phyloP scores from a whole-genome alignment of 2,329 filamentous ascomycete species.

The Phyllosticta citribraziliensis region DNA sequence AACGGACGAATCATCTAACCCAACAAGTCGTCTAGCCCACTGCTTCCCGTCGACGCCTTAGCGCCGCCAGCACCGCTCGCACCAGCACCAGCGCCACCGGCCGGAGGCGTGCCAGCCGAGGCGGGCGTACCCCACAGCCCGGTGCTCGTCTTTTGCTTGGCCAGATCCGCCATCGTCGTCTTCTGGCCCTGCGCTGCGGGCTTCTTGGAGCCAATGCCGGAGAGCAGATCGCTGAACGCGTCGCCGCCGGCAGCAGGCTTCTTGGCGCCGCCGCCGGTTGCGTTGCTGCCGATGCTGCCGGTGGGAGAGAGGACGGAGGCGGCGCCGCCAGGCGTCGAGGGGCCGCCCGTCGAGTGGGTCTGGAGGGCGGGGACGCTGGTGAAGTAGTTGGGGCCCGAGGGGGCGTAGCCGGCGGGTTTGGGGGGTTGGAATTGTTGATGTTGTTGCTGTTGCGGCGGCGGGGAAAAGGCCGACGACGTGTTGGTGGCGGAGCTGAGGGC shows the following conservation, averaged over 20 bases:
- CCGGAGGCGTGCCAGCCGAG: background rate
- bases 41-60: conserved; percentile 3
- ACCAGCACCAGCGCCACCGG: background rate
- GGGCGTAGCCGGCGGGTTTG: conserved; percentile 60
- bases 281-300: conserved; percentile 24
- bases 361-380: conserved; percentile 56
- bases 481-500: conserved; percentile 41
- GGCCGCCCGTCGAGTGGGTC: conserved; percentile 20
- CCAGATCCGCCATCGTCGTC: conserved; percentile 81
- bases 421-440: conserved; percentile 28
- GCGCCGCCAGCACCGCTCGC: background rate
- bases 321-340: conserved; percentile 30
- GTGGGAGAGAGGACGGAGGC: conserved; percentile 24
- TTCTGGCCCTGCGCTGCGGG: conserved; percentile 51
- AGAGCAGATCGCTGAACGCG: conserved; percentile 83
- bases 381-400: conserved; percentile 86
- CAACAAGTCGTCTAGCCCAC: conserved; percentile 8
- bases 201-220: conserved; percentile 59
- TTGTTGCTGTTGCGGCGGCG: conserved; percentile 28
- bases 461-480: conserved; percentile 22
- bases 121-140: conserved; percentile 74
- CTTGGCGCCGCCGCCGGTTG: conserved; percentile 34
- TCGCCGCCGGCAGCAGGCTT: conserved; percentile 57
- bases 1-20: background rate
- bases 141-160: conserved; percentile 94